A percentile compares a stretch with the other conserved stretches of the same genome.
phyloP scores from a whole-genome alignment of 768 basidiomycete species.

The Postia placenta region DNA sequence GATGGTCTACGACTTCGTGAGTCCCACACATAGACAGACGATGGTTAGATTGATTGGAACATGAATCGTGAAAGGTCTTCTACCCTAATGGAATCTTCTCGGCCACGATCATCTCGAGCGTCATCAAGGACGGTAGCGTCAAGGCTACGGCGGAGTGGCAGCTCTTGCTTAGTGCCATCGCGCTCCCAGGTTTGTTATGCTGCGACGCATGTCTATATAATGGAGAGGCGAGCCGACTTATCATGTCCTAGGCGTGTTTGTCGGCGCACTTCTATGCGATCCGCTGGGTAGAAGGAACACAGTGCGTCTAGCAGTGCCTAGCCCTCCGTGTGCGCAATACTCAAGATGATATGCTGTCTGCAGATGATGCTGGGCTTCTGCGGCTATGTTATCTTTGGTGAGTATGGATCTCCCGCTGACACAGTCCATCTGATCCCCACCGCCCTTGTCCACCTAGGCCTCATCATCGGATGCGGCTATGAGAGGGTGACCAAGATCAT shows the following conservation, averaged over 20 bases:
- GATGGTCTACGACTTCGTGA: constrained; percentile 67
- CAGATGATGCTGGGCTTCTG: constrained; percentile 66
- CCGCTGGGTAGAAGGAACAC: constrained; percentile 54
- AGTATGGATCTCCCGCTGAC: constrained; percentile 12
- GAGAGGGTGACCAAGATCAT: constrained; percentile 57
- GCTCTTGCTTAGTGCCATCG: constrained; percentile 54
- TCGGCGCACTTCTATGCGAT: constrained; percentile 39
- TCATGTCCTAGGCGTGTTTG: constrained; percentile 24
- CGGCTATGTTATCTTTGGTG: constrained; percentile 62
- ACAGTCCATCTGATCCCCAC: not conserved
- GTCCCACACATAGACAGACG: not conserved
- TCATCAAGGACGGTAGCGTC: constrained; percentile 50
- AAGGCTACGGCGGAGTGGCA: constrained; percentile 65
- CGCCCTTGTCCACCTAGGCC: constrained; percentile 27
- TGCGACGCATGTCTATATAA: constrained; percentile 4
- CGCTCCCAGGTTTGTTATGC: constrained; percentile 55
- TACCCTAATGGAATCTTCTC: constrained; percentile 72
- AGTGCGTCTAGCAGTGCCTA: constrained; percentile 25
- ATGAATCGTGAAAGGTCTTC: constrained; percentile 38
- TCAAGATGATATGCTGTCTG: not conserved
- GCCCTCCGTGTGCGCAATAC: not conserved
- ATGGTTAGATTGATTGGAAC: not conserved
- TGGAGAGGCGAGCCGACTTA: not conserved
- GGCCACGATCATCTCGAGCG: constrained; percentile 59
- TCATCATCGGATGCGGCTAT: constrained; percentile 55